phyloP scores from a whole-genome alignment of 805 yeast genomes.

The Alloascoidea africana region DNA sequence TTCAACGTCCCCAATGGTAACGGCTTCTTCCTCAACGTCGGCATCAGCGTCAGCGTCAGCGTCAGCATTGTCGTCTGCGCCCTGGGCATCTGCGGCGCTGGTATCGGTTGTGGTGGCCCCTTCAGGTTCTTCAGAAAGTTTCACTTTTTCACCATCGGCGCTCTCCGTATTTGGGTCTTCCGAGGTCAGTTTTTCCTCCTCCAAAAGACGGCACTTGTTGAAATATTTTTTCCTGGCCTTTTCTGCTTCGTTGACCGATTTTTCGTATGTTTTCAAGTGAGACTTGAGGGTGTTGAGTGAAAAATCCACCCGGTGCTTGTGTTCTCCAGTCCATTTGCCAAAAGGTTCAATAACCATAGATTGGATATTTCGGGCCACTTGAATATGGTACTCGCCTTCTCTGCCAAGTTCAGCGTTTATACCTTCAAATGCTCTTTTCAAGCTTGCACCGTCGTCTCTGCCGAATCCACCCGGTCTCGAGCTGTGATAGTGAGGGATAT shows the following conservation, averaged over 20 bases:
- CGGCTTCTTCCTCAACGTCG: background rate
- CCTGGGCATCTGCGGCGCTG: background rate
- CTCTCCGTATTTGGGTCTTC: background rate
- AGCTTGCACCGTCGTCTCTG: constrained; percentile 48
- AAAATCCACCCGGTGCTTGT: constrained; percentile 46
- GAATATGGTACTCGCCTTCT: constrained; percentile 44
- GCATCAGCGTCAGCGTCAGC: background rate
- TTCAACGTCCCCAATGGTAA: background rate
- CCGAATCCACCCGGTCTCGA: constrained; percentile 27
- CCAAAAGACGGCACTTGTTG: constrained; percentile 62
- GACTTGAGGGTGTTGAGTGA: constrained; percentile 37
- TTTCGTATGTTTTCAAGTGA: constrained; percentile 37
- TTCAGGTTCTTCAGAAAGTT: too few relatives aligned
- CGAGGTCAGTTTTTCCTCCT: constrained; percentile 24
- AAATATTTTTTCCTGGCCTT: constrained; percentile 52
- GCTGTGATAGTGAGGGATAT: constrained; percentile 21
- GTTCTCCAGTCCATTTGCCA: constrained; percentile 60
- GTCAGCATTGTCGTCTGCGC: background rate
- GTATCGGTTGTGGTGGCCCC: too few relatives aligned
- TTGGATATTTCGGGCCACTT: constrained; percentile 47
- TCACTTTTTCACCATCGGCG: too few relatives aligned
- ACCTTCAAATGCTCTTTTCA: constrained; percentile 47
- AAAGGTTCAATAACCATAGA: constrained; percentile 55
- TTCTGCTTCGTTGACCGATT: constrained; percentile 31
- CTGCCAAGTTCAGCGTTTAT: constrained; percentile 34